Evolutionary conservation across 176 grass and related monocot species (phyloP), one percentile per base, ranked within the genome.

Genomic region (Alloteropsis semialata): DNA sequence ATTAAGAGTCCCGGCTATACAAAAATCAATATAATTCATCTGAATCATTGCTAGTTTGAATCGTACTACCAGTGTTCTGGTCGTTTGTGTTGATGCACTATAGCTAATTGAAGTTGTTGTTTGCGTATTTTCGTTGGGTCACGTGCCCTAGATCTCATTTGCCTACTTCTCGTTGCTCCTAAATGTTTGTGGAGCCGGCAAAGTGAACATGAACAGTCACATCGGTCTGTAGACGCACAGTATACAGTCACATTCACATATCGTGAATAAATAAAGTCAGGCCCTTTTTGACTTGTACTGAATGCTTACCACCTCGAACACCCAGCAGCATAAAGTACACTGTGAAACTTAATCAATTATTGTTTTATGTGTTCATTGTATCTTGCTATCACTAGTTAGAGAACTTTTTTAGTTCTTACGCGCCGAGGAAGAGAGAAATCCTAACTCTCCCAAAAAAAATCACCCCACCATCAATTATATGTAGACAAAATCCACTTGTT

Each of bases 201-300:
- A 43, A 70, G 44, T 60, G 82, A 70, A 85, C 62, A 54, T 55
- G 65, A 45, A 90, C 49, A 80, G 78, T 68, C 78, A 80, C 32
- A 18, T 80, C 46, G 33, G 2, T 33, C 69, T 80, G 77, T 85
- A 67, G 58, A 46, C 37, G 48, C 18, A 59, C 46, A 80, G 63
- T 50, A 18, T 29, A 21, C 72, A 22, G 42, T 76, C 22, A 55
- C 34, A 36, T 36, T 36, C 3, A 15, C 39, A 5, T 18, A 18
- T 16, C 27, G 42, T 39, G 37, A 58, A 30, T 28, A 56, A 44
- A 1, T 12, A 16, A 28, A 17, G 6, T 58, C 13, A 19, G 43
- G 8, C 14, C 1, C 63, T 65, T 53, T 51, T 53, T n/a, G 17
- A 55, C 19, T 34, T n/a, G 30, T 32, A 55, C 10, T n/a, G 30